Evolutionary conservation across 176 grass and related monocot species (phyloP).

Genomic region (Triticum dicoccoides): DNA sequence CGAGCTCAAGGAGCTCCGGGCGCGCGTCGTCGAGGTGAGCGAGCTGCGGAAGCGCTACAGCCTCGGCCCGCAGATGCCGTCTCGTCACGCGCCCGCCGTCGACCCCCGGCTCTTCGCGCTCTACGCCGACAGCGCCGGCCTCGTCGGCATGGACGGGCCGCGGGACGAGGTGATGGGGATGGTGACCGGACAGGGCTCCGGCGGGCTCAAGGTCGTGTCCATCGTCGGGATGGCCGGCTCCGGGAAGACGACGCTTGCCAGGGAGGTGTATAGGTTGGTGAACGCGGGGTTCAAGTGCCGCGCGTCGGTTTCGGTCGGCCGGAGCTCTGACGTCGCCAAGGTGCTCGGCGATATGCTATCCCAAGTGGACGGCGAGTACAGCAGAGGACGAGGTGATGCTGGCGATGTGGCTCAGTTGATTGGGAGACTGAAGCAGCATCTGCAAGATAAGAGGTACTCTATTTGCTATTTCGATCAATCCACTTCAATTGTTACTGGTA

Average conservation of each 20-base stretch:
- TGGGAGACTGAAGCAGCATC: background rate
- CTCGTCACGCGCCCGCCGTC: background rate
- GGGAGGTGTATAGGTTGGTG: background rate
- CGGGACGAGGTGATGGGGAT: slow-evolving; percentile 8
- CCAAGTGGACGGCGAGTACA: background rate
- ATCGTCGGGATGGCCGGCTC: slow-evolving; percentile 40
- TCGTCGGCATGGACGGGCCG: slow-evolving; percentile 5
- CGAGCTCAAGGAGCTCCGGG: slow-evolving; percentile 32
- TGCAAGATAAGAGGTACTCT: background rate
- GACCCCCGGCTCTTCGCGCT: slow-evolving; percentile 1
- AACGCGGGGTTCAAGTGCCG: background rate
- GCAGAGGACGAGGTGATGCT: background rate
- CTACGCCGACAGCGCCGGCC: background rate
- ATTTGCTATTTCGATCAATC: too few relatives aligned
- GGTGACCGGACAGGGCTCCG: background rate
- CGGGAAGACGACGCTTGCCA: slow-evolving; percentile 43
- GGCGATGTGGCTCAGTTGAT: background rate
- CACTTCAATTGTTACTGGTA: too few relatives aligned
- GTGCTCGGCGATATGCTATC: background rate
- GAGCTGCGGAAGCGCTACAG: slow-evolving; percentile 33
- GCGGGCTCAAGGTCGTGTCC: background rate
- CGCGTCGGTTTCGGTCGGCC: slow-evolving; percentile 17
- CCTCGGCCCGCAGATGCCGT: background rate
- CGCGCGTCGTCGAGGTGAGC: slow-evolving; percentile 22
- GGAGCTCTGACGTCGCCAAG: background rate